Percentiles rank a stretch among this genome's conserved stretches.
Conservation (phyloP, 2,329 filamentous ascomycete species). For the Penicillium sp. region DNA sequence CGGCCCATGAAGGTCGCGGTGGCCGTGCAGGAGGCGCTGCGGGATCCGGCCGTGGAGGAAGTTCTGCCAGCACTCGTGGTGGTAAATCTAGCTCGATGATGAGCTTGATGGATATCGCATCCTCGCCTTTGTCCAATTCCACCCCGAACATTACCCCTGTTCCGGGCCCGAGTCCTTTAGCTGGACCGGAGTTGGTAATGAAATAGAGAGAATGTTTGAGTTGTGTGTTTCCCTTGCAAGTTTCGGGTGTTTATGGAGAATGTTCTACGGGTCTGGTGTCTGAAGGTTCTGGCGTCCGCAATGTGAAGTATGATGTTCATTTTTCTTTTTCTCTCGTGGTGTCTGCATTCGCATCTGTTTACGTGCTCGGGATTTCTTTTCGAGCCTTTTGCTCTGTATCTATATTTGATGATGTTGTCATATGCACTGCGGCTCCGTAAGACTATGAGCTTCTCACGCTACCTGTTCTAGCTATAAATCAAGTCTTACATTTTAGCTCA, state of each 20-base stretch:
- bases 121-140: constrained; percentile 26
- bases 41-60: constrained; percentile 26
- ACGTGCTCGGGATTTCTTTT: neutral
- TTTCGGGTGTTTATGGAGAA: neutral
- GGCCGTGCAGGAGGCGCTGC: constrained; percentile 27
- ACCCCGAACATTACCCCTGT: constrained; percentile 19
- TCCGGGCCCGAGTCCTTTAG: constrained; percentile 23
- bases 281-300: neutral
- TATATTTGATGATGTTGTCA: constrained; percentile 1
- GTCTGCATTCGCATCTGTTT: neutral
- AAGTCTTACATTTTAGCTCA: neutral
- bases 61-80: constrained; percentile 25
- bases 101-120: constrained; percentile 29
- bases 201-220: constrained; percentile 23
- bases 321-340: neutral
- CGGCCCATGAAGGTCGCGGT: constrained; percentile 28
- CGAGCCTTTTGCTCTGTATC: constrained; percentile 3
- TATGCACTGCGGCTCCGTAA: neutral
- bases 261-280: neutral
- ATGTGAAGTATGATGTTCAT: neutral
- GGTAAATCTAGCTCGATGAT: constrained; percentile 23
- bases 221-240: neutral
- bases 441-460: neutral
- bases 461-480: neutral
- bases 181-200: constrained; percentile 28